Evolutionary conservation across 352 stramenopile genomes (phyloP).

Genomic region (Phytophthora capsici): DNA sequence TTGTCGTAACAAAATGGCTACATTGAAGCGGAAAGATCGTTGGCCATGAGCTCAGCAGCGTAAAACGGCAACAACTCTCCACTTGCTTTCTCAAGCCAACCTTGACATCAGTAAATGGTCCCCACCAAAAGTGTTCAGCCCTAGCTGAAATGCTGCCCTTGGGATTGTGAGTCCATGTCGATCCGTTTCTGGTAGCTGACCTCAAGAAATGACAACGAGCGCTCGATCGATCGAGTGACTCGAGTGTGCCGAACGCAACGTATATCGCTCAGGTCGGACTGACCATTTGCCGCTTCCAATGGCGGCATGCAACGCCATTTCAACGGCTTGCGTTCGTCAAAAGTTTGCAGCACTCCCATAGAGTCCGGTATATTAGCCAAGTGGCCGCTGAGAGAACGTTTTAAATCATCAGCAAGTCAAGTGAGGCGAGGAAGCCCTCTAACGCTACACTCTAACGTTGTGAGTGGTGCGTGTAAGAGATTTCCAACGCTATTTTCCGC

Average conservation of each 20-base stretch:
- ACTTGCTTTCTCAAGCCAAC: no score
- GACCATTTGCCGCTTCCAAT: conserved; percentile 14
- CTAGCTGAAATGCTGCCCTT: not conserved
- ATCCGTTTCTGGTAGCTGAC: conserved; percentile 16
- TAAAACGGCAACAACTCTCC: not conserved
- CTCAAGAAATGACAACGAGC: conserved; percentile 1
- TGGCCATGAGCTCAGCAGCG: not conserved
- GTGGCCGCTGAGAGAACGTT: conserved; percentile 19
- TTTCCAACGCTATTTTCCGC: conserved; percentile 32
- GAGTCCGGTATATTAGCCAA: conserved; percentile 9
- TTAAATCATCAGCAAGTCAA: conserved; percentile 12
- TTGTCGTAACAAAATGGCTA: no score
- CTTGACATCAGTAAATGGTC: conserved; percentile 7
- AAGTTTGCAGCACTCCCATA: conserved; percentile 1
- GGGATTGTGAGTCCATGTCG: no score
- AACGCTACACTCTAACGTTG: not conserved
- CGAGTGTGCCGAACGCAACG: not conserved
- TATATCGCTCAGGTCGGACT: not conserved
- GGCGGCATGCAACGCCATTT: not conserved
- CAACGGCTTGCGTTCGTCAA: conserved; percentile 24
- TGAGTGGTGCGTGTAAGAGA: not conserved
- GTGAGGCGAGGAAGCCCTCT: not conserved
- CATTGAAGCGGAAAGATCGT: no score
- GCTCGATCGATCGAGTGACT: not conserved
- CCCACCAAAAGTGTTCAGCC: not conserved